These are phyloP conservation scores for Annulohypoxylon bovei DNA, from an alignment of 495 filamentous ascomycete species.

Conservation along the genomic window DNA sequence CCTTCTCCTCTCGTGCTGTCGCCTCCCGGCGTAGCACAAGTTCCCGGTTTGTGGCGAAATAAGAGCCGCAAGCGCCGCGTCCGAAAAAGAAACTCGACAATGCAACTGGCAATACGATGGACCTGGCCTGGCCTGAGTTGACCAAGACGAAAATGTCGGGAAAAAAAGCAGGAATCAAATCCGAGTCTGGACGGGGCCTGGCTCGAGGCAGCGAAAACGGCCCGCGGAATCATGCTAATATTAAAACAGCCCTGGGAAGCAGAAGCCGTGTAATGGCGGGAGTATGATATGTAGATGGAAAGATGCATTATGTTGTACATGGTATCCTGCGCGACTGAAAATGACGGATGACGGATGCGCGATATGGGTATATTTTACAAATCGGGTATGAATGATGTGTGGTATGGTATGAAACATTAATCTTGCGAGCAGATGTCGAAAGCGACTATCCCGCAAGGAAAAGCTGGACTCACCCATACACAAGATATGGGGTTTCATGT, in stretches of 20 bases:
- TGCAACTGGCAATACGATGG: slow-evolving; percentile 27
- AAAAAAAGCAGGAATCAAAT: slow-evolving; percentile 6
- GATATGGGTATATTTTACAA: slow-evolving; percentile 43
- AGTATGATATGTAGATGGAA: slow-evolving; percentile 42
- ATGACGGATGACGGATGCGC: slow-evolving; percentile 38
- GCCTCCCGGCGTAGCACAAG: slow-evolving; percentile 42
- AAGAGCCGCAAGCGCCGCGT: slow-evolving; percentile 38
- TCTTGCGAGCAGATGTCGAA: slow-evolving; percentile 18
- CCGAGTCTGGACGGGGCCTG: background rate
- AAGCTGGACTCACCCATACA: slow-evolving; percentile 10
- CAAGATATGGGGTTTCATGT: background rate
- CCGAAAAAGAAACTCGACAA: slow-evolving; percentile 22
- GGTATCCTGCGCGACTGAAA: slow-evolving; percentile 46
- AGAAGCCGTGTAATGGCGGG: slow-evolving; percentile 29
- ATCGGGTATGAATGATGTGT: slow-evolving; percentile 34
- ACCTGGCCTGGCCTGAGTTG: background rate
- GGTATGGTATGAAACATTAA: slow-evolving; percentile 40
- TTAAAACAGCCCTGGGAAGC: slow-evolving; percentile 26
- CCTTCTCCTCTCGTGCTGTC: slow-evolving; percentile 36
- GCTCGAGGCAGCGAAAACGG: slow-evolving; percentile 5
- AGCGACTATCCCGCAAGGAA: background rate
- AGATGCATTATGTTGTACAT: slow-evolving; percentile 52
- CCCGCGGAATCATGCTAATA: slow-evolving; percentile 28
- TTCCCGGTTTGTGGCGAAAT: slow-evolving; percentile 31
- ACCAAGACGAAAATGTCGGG: slow-evolving; percentile 13